These are phyloP conservation scores for Jackrogersella minutella DNA, from an alignment of 495 filamentous ascomycete species.

Conservation along the genomic window DNA sequence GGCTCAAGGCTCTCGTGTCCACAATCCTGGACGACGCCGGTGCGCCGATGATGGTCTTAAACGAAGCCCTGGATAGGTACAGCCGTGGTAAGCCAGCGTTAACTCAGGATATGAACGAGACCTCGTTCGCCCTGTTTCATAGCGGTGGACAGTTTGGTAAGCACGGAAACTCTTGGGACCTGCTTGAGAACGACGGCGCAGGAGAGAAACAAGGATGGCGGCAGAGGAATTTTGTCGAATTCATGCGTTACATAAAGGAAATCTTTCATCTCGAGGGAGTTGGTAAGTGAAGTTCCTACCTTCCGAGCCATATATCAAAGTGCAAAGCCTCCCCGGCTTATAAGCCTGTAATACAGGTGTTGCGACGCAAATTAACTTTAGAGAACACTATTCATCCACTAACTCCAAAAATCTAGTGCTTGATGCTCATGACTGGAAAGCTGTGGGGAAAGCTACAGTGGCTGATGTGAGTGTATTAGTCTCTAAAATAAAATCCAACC, in stretches of 20 bases:
- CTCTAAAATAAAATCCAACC: not conserved
- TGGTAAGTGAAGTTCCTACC: slow-evolving; percentile 13
- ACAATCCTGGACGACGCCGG: slow-evolving; percentile 73
- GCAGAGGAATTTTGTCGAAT: slow-evolving; percentile 42
- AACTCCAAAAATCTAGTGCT: slow-evolving; percentile 22
- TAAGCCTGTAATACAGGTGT: not conserved
- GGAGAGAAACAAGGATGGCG: slow-evolving; percentile 43
- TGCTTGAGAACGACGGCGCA: slow-evolving; percentile 45
- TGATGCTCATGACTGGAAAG: slow-evolving; percentile 45
- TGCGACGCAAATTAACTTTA: not conserved
- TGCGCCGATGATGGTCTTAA: slow-evolving; percentile 71
- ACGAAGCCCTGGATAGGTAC: slow-evolving; percentile 36
- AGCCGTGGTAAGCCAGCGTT: slow-evolving; percentile 36
- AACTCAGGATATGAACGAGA: slow-evolving; percentile 40
- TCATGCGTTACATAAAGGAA: slow-evolving; percentile 44
- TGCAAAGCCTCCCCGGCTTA: not conserved
- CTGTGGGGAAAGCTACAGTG: slow-evolving; percentile 40
- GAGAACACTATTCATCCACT: not conserved
- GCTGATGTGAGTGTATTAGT: slow-evolving; percentile 43
- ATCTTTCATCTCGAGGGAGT: slow-evolving; percentile 42
- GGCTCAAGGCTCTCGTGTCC: slow-evolving; percentile 68
- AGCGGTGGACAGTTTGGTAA: slow-evolving; percentile 39
- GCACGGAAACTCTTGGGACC: slow-evolving; percentile 42
- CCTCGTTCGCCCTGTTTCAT: slow-evolving; percentile 41
- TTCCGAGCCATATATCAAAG: not conserved